Evolutionary conservation across 2,329 filamentous ascomycete genomes (phyloP).

Genomic region (Tolypocladium ophioglossoides): DNA sequence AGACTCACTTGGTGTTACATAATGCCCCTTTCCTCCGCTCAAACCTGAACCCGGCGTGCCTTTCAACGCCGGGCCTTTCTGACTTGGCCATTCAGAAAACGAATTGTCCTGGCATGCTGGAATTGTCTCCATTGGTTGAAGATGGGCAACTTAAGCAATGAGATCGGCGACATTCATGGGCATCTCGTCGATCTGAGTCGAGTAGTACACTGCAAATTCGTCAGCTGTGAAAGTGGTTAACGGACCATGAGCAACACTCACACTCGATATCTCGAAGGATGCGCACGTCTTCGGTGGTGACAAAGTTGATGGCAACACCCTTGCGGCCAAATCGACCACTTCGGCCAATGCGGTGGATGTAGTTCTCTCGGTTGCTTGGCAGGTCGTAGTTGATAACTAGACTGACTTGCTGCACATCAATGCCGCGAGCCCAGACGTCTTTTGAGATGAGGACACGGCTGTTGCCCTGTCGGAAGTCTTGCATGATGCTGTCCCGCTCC

Average conservation of each 20-base stretch:
- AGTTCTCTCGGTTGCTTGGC: conserved; percentile 97
- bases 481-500: conserved; percentile 97
- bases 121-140: not conserved
- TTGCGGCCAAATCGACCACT: conserved; percentile 94
- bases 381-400: conserved; percentile 99
- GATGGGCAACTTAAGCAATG: conserved; percentile 30
- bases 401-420: conserved; percentile 97
- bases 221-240: conserved; percentile 17
- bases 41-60: not conserved
- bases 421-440: conserved; percentile 95
- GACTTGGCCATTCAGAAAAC: not conserved
- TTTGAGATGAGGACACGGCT: conserved; percentile 94
- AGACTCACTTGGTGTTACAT: not conserved
- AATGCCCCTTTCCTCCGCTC: conserved; percentile 3
- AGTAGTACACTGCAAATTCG: conserved; percentile 64
- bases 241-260: conserved; percentile 33
- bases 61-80: not conserved
- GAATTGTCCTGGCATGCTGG: not conserved
- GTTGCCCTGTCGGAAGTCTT: conserved; percentile 95
- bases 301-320: conserved; percentile 99
- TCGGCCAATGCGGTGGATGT: conserved; percentile 96
- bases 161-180: conserved; percentile 81
- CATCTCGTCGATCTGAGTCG: conserved; percentile 97
- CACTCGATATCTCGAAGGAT: conserved; percentile 95
- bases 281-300: conserved; percentile 94